Evolutionary conservation across 2,329 filamentous ascomycete genomes (phyloP), one percentile per base, ranked within the genome.

Genomic region (Cladosporium colombiae): DNA sequence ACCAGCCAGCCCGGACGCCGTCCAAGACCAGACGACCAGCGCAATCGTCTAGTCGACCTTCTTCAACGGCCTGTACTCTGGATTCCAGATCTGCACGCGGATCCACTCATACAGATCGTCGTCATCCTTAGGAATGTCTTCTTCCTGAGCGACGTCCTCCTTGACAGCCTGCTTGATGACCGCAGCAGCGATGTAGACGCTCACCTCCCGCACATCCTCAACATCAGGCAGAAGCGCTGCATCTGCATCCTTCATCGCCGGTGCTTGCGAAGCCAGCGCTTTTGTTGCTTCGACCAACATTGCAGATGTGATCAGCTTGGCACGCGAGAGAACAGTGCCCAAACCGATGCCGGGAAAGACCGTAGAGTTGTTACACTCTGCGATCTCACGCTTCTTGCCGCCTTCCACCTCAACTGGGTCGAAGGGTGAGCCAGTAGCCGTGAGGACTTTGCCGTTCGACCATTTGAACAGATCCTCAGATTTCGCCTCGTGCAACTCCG

Each of bases 331-430:
- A 0, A 97, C 86, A 8, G 86, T 86, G 13, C 92, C 93, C 0
- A 96, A 87, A 0, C 92, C 92, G 66, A 96, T 94, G 0, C 92
- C 92, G 0, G 92, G 92, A 77, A 96, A 96, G 18, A 90, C 90
- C 37, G 91, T 91, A 0, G 88, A 90, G 79, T 96, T 96, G 80
- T 96, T 96, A 80, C 93, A 96, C 77, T 96, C 92, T 27, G 91
- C 91, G 21, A 88, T 82, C 50, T 87, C 84, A 64, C 84, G 83
- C 70, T 82, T 80, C 50, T 78, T 80, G 0, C 85, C 85, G 31
- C 33, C 31, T 18, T 83, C 78, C 62, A 84, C 85, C 60, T 85
- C 85, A 16, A 95, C 91, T 0, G 92, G 89, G 1, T 86, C 83
- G 75, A 96, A 96, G 0, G 93, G 92, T 10, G 89, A 92, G 5